Evolutionary conservation across 73 alveolate species (phyloP), one percentile per base, ranked within the genome.

Genomic region (Paramecium octaurelia): DNA sequence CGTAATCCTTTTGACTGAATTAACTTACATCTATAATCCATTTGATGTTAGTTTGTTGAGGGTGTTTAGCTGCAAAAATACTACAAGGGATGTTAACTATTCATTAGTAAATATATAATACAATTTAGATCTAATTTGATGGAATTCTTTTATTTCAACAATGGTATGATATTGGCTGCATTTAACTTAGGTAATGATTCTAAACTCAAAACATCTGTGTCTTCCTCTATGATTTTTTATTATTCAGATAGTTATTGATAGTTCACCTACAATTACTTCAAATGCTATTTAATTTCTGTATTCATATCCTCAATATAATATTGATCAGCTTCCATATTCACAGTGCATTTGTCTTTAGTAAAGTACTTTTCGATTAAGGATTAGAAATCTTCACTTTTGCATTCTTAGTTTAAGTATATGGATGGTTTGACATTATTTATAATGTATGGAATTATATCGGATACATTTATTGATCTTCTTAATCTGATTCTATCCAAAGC

Each of bases 401-500:
- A 24, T 34, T 36, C 58, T 4, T 75, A 40, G 21, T 75, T 75
- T 35, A 75, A 12, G n/a, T 75, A 75, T 7, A 27, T 71, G n/a
- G 42, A 36, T 75, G 59, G 59, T 16, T 24, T 36, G 48, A 75
- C 88, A 34, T 75, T 44, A 75, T 75, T 34, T 34, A 36, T 75
- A 14, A 75, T 75, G 18, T 36, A 75, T 75, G 57, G 59, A 75
- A 34, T 34, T 21, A 75, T 14, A 75, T 75, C 88, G 14, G 34
- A 31, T 11, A 75, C n/a, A 75, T 34, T 75, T 0, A 75, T 14
- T 16, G 42, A 9, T 75, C 88, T 75, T 75, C 88, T 75, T 20
- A 75, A 75, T 75, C 48, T 75, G 5, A 75, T 75, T 75, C 88
- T 75, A 10, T 75, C 88, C 18, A 75, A 75, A 11, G 88, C 88